Conservation (phyloP, 2,329 filamentous ascomycete species). For the Ophiostoma quercus region DNA sequence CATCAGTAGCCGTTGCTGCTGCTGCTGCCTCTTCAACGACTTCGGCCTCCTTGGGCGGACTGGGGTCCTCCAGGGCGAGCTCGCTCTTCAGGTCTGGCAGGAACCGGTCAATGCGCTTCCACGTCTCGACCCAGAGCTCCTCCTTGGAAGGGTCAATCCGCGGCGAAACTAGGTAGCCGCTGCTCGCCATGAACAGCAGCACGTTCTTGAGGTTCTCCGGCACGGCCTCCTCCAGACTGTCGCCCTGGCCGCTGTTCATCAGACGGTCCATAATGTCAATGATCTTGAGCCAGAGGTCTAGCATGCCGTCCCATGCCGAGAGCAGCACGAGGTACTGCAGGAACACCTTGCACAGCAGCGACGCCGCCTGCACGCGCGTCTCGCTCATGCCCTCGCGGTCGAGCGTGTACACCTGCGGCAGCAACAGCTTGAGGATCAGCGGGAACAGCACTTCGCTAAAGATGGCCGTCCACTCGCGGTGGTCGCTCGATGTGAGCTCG, state of each 20-base stretch:
- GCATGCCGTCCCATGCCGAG: slow-evolving; percentile 79
- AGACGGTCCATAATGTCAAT: slow-evolving; percentile 91
- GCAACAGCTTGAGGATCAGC: slow-evolving; percentile 77
- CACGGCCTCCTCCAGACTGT: slow-evolving; percentile 88
- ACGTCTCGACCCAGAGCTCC: slow-evolving; percentile 57
- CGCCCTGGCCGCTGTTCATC: slow-evolving; percentile 91
- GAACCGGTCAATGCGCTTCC: slow-evolving; percentile 62
- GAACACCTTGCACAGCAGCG: slow-evolving; percentile 90
- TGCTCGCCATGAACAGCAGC: slow-evolving; percentile 87
- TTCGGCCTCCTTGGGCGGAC: neutral
- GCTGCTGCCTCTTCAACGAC: neutral
- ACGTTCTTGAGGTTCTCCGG: slow-evolving; percentile 96
- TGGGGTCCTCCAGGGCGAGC: slow-evolving; percentile 45
- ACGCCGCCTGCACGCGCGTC: slow-evolving; percentile 85
- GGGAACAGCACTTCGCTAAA: slow-evolving; percentile 93
- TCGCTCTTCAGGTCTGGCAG: slow-evolving; percentile 56
- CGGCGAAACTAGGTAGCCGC: slow-evolving; percentile 74
- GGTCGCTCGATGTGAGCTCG: slow-evolving; percentile 73
- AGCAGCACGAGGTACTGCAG: slow-evolving; percentile 84
- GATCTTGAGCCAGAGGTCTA: slow-evolving; percentile 87
- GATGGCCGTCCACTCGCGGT: slow-evolving; percentile 90
- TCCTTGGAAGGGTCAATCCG: slow-evolving; percentile 50
- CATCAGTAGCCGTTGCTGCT: neutral
- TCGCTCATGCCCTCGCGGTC: slow-evolving; percentile 93
- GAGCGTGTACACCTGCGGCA: slow-evolving; percentile 88